Evolutionary conservation across 2,329 filamentous ascomycete species (phyloP), one percentile per base, ranked within the genome.

Genomic region (Colletotrichum noveboracense): DNA sequence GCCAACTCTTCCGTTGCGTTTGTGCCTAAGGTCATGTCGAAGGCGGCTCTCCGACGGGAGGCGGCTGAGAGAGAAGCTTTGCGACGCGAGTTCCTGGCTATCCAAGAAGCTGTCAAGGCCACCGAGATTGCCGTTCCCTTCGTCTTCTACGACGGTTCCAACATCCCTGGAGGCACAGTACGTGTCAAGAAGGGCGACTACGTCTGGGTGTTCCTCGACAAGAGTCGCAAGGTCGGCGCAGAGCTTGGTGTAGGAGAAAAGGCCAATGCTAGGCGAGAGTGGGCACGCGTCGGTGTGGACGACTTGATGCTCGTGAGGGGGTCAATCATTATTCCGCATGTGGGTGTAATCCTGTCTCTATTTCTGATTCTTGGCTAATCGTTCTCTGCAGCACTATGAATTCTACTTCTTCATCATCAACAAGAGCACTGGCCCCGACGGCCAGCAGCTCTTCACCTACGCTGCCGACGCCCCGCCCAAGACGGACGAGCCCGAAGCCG

Each of bases 371-470:
- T 32, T 48, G 66, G 65, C 78, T 84, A 75, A 82, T 78, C 71
- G 34, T 70, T 69, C 62, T 12, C 9, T 7, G 12, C 82, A 98
- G 95, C 97, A 99, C 85, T 98, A 97, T 82, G 96, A 98, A 78
- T 96, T 99, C 83, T 97, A 98, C 84, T 97, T 96, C 86, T 98
- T 99, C 86, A 93, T 98, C 82, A 94, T 98, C 84, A 98, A 98
- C 84, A 95, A 94, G 81, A 94, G 92, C 30, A 84, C 91, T 3
- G 95, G 94, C 3, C 93, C 94, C n/a, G 92, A 92, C 48, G 93
- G 94, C 67, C 88, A 87, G 24, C 87, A 91, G 7, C 87, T 99
- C 12, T 98, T 99, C 83, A 90, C 95, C 80, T 98, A 96, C 83
- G 88, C 86, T 78, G 84, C 86, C 75, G 88, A 92, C 70, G 85